Percentiles rank a stretch among this genome's conserved stretches.
phyloP scores from a whole-genome alignment of 2,329 filamentous ascomycete genomes.

The Neoscytalidium dimidiatum region DNA sequence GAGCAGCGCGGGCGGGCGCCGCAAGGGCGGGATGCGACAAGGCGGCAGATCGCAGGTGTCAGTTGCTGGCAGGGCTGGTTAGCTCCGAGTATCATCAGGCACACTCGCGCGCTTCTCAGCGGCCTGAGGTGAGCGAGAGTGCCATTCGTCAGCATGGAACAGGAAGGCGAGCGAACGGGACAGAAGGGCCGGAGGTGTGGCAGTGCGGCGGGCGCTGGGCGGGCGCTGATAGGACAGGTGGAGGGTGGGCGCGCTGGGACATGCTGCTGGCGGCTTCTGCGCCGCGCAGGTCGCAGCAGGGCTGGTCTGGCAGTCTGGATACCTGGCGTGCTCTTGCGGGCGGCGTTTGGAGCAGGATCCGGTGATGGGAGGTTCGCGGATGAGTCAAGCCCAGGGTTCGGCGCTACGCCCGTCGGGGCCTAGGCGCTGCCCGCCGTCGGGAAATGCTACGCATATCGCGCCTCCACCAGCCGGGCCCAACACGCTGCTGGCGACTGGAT shows the following conservation, averaged over 20 bases:
- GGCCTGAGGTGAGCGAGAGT: conserved; percentile 18
- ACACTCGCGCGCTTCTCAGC: conserved; percentile 18
- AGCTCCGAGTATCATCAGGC: conserved; percentile 19
- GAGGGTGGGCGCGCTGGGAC: conserved; percentile 3
- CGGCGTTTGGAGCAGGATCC: conserved; percentile 13
- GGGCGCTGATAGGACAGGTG: conserved; percentile 11
- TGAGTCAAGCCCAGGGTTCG: conserved; percentile 16
- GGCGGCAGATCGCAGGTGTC: conserved; percentile 20
- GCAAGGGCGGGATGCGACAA: conserved; percentile 20
- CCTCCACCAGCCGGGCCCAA: background rate
- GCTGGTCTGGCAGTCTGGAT: conserved; percentile 5
- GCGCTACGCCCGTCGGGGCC: conserved; percentile 11
- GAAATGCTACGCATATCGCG: conserved; percentile 11
- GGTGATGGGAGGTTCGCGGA: conserved; percentile 10
- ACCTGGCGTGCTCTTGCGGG: conserved; percentile 15
- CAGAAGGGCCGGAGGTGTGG: conserved; percentile 17
- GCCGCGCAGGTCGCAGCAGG: background rate
- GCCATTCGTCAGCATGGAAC: conserved; percentile 14
- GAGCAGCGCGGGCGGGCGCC: conserved; percentile 15
- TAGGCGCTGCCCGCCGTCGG: background rate
- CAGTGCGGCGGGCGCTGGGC: conserved; percentile 7
- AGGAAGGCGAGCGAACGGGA: conserved; percentile 13
- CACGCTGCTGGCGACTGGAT: too few species aligned
- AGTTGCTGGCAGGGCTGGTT: conserved; percentile 20
- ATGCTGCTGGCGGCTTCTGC: conserved; percentile 8